Evolutionary conservation across 306 rosid species (phyloP).

Genomic region (Aeschynomene evenia): DNA sequence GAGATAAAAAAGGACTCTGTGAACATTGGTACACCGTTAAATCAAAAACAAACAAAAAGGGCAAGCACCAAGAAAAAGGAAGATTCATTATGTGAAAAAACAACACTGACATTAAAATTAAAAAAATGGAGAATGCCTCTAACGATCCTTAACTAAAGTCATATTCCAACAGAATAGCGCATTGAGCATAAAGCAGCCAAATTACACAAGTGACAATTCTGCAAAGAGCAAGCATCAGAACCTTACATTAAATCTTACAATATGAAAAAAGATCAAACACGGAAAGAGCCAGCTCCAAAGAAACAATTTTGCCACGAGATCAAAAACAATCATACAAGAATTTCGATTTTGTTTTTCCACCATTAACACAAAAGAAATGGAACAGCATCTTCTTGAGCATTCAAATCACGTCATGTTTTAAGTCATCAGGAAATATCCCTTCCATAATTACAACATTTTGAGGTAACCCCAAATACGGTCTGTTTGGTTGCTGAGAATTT

Average conservation of each 20-base stretch:
- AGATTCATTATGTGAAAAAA: conserved; percentile 72
- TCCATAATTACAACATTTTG: conserved; percentile 21
- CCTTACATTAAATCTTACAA: conserved; percentile 42
- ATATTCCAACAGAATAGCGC: conserved; percentile 47
- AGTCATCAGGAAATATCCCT: conserved; percentile 43
- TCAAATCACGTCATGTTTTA: conserved; percentile 49
- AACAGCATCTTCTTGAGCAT: conserved; percentile 48
- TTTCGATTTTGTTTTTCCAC: conserved; percentile 26
- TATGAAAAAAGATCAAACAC: conserved; percentile 34
- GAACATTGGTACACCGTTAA: conserved; percentile 52
- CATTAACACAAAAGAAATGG: conserved; percentile 5
- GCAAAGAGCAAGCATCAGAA: conserved; percentile 75
- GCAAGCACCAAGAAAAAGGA: conserved; percentile 51
- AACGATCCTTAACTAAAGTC: conserved; percentile 43
- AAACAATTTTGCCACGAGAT: conserved; percentile 30
- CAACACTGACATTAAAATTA: conserved; percentile 49
- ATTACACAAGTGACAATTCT: conserved; percentile 39
- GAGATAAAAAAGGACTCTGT: conserved; percentile 6
- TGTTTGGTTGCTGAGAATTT: conserved; percentile 31
- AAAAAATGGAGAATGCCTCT: conserved; percentile 37
- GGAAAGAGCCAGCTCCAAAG: conserved; percentile 24
- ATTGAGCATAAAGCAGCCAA: conserved; percentile 61
- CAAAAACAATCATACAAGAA: conserved; percentile 44
- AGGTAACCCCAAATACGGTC: conserved; percentile 12
- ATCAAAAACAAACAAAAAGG: conserved; percentile 43